Percentiles rank a stretch among this genome's conserved stretches.
Evolutionary conservation across 2,329 filamentous ascomycete genomes (phyloP).

Genomic region (Pyricularia pennisetigena): DNA sequence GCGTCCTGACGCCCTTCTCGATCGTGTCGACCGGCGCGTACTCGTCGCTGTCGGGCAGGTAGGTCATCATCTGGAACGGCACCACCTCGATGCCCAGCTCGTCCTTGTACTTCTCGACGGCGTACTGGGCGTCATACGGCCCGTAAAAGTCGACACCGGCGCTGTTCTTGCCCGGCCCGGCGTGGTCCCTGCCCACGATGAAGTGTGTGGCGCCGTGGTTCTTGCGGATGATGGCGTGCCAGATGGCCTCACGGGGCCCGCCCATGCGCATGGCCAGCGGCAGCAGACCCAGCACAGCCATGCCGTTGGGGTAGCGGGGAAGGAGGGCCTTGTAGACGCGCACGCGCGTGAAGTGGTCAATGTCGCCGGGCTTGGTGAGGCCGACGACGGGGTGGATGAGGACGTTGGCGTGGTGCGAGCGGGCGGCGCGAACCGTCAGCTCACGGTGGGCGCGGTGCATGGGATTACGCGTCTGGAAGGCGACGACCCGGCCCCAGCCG

Average conservation of each 20-base stretch:
- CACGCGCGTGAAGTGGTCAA: conserved; percentile 98
- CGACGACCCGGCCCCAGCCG: conserved; percentile 93
- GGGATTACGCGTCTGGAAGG: conserved; percentile 98
- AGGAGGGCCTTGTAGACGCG: conserved; percentile 97
- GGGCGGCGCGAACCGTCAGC: conserved; percentile 92
- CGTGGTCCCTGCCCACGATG: conserved; percentile 97
- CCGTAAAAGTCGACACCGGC: conserved; percentile 96
- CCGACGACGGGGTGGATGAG: conserved; percentile 98
- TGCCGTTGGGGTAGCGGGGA: conserved; percentile 95
- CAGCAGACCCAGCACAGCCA: conserved; percentile 92
- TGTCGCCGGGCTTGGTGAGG: conserved; percentile 97
- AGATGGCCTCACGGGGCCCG: conserved; percentile 94
- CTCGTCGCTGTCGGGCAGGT: conserved; percentile 93
- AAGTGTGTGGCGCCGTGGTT: conserved; percentile 99
- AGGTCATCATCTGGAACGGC: conserved; percentile 99
- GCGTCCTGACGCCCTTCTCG: conserved; percentile 68
- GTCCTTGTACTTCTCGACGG: conserved; percentile 90
- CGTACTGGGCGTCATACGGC: conserved; percentile 92
- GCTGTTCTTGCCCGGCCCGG: conserved; percentile 96
- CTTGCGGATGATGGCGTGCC: conserved; percentile 99
- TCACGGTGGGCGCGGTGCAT: conserved; percentile 99
- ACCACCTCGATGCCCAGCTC: conserved; percentile 99
- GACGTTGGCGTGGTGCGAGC: conserved; percentile 93
- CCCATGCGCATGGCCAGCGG: conserved; percentile 99
- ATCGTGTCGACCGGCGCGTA: conserved; percentile 93